Evolutionary conservation across 192 early-diverging fungal species (phyloP).

Genomic region (Backusella liffmaniae): DNA sequence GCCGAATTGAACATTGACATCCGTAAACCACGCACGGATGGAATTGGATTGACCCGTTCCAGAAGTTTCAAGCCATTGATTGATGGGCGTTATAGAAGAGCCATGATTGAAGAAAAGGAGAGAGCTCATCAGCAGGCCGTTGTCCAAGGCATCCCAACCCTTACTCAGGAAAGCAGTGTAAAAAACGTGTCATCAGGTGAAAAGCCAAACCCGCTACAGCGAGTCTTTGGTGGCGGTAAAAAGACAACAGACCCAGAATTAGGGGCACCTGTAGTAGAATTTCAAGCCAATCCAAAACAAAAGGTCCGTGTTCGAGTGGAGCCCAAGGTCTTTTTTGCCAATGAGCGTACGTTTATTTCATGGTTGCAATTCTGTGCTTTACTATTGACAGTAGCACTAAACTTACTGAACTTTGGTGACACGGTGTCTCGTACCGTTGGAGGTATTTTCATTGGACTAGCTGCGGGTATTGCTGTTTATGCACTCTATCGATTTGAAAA

Average conservation of each 20-base stretch:
- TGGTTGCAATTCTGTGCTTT: conserved; percentile 76
- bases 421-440: conserved; percentile 11
- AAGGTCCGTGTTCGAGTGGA: conserved; percentile 40
- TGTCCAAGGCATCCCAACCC: not conserved
- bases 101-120: conserved; percentile 38
- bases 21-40: conserved; percentile 38
- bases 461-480: conserved; percentile 31
- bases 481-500: conserved; percentile 35
- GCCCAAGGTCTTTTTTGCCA: conserved; percentile 85
- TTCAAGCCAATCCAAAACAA: conserved; percentile 8
- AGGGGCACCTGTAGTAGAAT: conserved; percentile 9
- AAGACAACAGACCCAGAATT: not conserved
- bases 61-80: conserved; percentile 39
- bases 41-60: conserved; percentile 32
- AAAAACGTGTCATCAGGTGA: not conserved
- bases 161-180: not conserved
- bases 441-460: conserved; percentile 30
- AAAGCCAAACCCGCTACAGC: not conserved
- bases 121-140: conserved; percentile 1
- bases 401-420: conserved; percentile 66
- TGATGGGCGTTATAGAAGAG: conserved; percentile 35
- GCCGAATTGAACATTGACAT: conserved; percentile 51
- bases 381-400: conserved; percentile 63
- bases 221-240: not conserved
- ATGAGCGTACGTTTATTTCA: conserved; percentile 84